These are phyloP conservation scores for Aphanocladium album DNA, from an alignment of 2,329 filamentous ascomycete species.

Conservation along the genomic window DNA sequence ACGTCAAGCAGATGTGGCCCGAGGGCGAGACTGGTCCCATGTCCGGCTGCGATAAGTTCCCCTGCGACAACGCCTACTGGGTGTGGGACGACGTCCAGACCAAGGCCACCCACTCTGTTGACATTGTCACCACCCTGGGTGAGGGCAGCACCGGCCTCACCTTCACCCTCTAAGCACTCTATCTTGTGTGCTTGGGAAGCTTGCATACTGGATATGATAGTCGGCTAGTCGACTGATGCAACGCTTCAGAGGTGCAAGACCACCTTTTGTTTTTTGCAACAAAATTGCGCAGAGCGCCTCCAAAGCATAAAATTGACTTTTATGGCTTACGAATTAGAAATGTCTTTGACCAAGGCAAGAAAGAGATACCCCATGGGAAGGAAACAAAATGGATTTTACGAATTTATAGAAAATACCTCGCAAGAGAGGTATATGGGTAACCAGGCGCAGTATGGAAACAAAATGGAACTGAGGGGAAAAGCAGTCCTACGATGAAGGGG, in stretches of 20 bases:
- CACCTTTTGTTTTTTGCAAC: not conserved
- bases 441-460: slow-evolving; percentile 4
- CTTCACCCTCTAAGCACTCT: slow-evolving; percentile 15
- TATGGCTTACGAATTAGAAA: slow-evolving; percentile 8
- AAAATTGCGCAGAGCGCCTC: slow-evolving; percentile 4
- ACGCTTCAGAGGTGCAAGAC: not conserved
- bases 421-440: not conserved
- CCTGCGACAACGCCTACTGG: slow-evolving; percentile 52
- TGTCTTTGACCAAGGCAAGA: not conserved
- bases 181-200: not conserved
- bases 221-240: slow-evolving; percentile 13
- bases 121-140: slow-evolving; percentile 49
- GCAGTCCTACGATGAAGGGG: not conserved
- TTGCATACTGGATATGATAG: slow-evolving; percentile 6
- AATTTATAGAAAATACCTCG: not conserved
- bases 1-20: slow-evolving; percentile 53
- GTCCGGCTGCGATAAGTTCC: slow-evolving; percentile 49
- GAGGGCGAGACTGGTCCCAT: slow-evolving; percentile 28
- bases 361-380: slow-evolving; percentile 12
- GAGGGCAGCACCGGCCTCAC: slow-evolving; percentile 23
- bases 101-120: slow-evolving; percentile 41
- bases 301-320: slow-evolving; percentile 13
- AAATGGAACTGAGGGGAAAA: not conserved
- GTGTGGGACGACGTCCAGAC: slow-evolving; percentile 51
- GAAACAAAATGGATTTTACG: slow-evolving; percentile 1